A percentile compares a stretch with the other conserved stretches of the same genome.
Conservation (phyloP, 2,329 filamentous ascomycete genomes). For the Fusarium denticulatum region DNA sequence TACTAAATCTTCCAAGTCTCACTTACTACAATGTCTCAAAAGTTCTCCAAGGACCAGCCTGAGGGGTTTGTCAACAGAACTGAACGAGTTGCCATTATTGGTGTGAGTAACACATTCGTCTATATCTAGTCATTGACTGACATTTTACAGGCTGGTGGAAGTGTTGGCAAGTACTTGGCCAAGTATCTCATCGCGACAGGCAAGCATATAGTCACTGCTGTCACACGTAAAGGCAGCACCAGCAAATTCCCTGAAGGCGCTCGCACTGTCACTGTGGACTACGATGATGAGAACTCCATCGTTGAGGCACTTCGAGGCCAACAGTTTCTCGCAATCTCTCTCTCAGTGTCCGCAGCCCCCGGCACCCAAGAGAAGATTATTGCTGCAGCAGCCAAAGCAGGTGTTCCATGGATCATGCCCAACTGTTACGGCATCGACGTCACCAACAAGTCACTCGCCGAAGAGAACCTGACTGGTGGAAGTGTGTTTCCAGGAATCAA, state of each 20-base stretch:
- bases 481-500: conserved; percentile 42
- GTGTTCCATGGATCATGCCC: conserved; percentile 65
- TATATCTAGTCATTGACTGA: neutral
- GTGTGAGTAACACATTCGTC: conserved; percentile 49
- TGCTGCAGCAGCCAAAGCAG: conserved; percentile 63
- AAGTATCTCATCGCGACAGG: conserved; percentile 56
- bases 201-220: conserved; percentile 62
- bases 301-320: conserved; percentile 62
- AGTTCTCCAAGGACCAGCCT: conserved; percentile 50
- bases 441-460: conserved; percentile 51
- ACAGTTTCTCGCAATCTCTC: conserved; percentile 66
- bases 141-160: conserved; percentile 52
- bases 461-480: conserved; percentile 45
- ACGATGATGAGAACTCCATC: conserved; percentile 55
- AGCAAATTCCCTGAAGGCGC: conserved; percentile 57
- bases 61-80: conserved; percentile 53
- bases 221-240: conserved; percentile 56
- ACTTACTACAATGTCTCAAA: conserved; percentile 30
- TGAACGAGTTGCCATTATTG: conserved; percentile 58
- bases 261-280: conserved; percentile 54
- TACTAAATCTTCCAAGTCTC: no score
- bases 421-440: conserved; percentile 59
- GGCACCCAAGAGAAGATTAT: conserved; percentile 62
- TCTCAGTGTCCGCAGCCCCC: conserved; percentile 54
- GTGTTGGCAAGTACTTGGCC: conserved; percentile 52